These are phyloP conservation scores for Neurospora cerealis DNA, from an alignment of 495 filamentous ascomycete species.

Conservation along the genomic window DNA sequence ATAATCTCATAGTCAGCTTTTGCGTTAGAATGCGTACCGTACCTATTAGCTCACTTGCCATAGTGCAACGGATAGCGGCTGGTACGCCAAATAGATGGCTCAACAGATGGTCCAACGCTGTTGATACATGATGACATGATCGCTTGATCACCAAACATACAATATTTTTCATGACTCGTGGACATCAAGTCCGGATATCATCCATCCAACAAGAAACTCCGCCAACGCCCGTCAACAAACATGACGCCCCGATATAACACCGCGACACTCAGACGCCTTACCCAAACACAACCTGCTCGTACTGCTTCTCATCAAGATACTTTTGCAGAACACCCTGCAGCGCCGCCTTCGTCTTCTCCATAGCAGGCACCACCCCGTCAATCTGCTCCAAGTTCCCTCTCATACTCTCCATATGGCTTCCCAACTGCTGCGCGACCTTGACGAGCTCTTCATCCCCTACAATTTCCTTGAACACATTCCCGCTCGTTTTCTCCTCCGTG, in stretches of 20 bases:
- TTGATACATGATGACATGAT: neutral
- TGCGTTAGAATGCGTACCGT: neutral
- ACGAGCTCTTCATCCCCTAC: conserved; percentile 26
- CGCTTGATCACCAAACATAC: neutral
- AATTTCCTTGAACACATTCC: conserved; percentile 24
- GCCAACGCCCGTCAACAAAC: neutral
- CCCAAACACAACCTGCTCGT: conserved; percentile 33
- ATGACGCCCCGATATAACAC: neutral
- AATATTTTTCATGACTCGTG: neutral
- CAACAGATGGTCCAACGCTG: neutral
- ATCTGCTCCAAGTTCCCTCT: conserved; percentile 46
- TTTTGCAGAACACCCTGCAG: conserved; percentile 29
- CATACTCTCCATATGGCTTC: conserved; percentile 45
- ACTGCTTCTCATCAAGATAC: conserved; percentile 34
- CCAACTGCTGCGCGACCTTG: conserved; percentile 31
- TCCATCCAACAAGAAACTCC: neutral
- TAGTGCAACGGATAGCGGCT: neutral
- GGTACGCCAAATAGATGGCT: neutral
- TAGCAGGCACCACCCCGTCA: conserved; percentile 32
- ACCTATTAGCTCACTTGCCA: neutral
- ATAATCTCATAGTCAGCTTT: neutral
- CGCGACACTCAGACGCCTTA: conserved; percentile 6
- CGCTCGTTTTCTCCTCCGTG: conserved; percentile 1
- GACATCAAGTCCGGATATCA: neutral
- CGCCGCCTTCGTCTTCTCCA: conserved; percentile 34